A percentile compares a stretch with the other conserved stretches of the same genome.
These are phyloP conservation scores for Metschnikowia amazonensis DNA, from an alignment of 805 yeast species.

Conservation along the genomic window DNA sequence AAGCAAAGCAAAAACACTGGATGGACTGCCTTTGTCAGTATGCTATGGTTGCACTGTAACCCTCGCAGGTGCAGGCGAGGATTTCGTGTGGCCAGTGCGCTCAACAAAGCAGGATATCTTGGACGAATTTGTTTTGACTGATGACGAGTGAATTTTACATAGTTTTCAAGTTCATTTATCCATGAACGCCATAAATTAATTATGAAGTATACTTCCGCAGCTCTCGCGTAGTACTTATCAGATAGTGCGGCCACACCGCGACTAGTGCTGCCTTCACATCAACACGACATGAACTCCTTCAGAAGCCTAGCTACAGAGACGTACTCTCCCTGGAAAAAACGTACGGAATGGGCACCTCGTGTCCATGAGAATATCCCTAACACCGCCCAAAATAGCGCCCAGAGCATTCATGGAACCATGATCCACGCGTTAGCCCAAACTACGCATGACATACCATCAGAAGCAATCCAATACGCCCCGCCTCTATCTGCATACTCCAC, in stretches of 20 bases:
- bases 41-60: constrained; percentile 79
- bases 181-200: not conserved
- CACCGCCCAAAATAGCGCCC: not conserved
- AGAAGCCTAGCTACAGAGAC: constrained; percentile 3
- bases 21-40: constrained; percentile 28
- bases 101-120: constrained; percentile 34
- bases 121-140: constrained; percentile 47
- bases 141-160: constrained; percentile 19
- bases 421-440: constrained; percentile 13
- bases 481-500: constrained; percentile 55
- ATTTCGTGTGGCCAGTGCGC: constrained; percentile 36
- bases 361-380: constrained; percentile 11
- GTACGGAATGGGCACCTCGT: constrained; percentile 12
- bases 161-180: not conserved
- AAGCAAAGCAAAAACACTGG: not conserved
- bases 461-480: constrained; percentile 38
- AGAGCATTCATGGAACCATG: constrained; percentile 3
- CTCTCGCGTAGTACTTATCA: not conserved
- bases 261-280: not conserved
- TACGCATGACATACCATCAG: constrained; percentile 13
- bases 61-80: constrained; percentile 39
- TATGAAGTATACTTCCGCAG: not conserved
- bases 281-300: constrained; percentile 7
- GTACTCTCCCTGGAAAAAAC: constrained; percentile 11
- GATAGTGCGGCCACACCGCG: not conserved